A percentile compares a stretch with the other conserved stretches of the same genome.
Evolutionary conservation across 2,329 filamentous ascomycete genomes (phyloP).

Genomic region (Aureobasidium melanogenum): DNA sequence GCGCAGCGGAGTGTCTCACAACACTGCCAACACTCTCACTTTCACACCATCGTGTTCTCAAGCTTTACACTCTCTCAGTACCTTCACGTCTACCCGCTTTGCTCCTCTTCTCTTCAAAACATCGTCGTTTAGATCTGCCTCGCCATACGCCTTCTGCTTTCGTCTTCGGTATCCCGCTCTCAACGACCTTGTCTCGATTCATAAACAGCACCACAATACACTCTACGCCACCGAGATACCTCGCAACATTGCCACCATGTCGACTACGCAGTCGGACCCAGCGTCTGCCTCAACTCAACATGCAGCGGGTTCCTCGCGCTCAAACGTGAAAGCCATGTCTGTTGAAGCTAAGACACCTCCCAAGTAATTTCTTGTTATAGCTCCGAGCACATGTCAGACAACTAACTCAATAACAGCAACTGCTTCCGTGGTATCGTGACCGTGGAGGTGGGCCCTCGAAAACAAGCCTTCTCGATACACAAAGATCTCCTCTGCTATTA

Average conservation of each 20-base stretch:
- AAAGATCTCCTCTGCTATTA: slow-evolving; percentile 15
- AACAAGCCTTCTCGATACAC: slow-evolving; percentile 15
- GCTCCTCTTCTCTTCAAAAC: too few species aligned
- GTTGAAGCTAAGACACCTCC: neutral
- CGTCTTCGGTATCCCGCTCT: neutral
- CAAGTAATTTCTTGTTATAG: neutral
- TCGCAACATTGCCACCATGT: neutral
- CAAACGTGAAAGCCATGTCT: neutral
- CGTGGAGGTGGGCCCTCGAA: neutral
- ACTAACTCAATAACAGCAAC: neutral
- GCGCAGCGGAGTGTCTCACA: neutral
- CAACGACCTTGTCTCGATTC: neutral
- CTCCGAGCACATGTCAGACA: too few species aligned
- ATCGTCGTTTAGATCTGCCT: neutral
- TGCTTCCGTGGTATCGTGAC: neutral
- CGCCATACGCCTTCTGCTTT: neutral
- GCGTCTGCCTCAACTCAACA: neutral
- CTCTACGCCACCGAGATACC: neutral
- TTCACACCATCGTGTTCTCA: neutral
- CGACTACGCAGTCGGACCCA: neutral
- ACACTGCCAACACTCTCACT: neutral
- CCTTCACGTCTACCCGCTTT: too few species aligned
- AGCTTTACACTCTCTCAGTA: too few species aligned
- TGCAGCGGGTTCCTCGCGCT: too few species aligned
- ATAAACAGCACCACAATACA: neutral